Base-by-base conservation (phyloP, 169 alveolate species). In the Plasmodium vivax region DNA sequence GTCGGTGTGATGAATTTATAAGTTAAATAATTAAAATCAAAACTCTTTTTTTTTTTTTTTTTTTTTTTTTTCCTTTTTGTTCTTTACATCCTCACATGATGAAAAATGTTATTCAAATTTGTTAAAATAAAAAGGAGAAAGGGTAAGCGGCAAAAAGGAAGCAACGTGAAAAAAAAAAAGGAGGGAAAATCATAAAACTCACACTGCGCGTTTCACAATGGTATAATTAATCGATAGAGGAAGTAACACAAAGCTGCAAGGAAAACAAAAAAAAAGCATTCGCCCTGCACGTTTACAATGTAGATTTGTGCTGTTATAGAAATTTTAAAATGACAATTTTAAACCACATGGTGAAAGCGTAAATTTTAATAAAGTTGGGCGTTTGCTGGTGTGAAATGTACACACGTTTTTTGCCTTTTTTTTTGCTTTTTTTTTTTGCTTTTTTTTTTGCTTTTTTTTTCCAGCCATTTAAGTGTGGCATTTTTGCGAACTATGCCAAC, bases 221-320 rank as follows among this genome's bases (percentile, higher is more conserved):
- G 36, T 32, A 51, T 62, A 23, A 43, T 23, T 38, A 23, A 34
- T 80, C 30, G 30, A 80, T 43, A 80, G n/a, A 30, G 34, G 56
- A 43, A 80, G 32, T 34, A 32, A 80, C 12, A 27, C 30, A 27
- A 43, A 43, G 58, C 1, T 38, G 36, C 23, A 80, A 43, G 36
- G 74, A 14, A 80, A 43, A 80, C 30, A 80, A 80, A n/a, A 80
- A 80, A 80, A 80, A 80, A 80, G 62, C 45, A 80, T 80, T 80
- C 14, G 32, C 71, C 47, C 34, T 82, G 38, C 71, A 56, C 45
- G 32, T 82, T 56, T 82, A 12, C 41, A 82, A 82, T 32, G 56
- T 58, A 82, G 90, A 56, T 58, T 82, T 82, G 90, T 82, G 80
- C 90, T 82, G 90, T 54, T 82, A 56, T 56, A 82, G 90, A 82